phyloP scores from a whole-genome alignment of 1,284 basidiomycete genomes.

The Puccinia brachypodii region DNA sequence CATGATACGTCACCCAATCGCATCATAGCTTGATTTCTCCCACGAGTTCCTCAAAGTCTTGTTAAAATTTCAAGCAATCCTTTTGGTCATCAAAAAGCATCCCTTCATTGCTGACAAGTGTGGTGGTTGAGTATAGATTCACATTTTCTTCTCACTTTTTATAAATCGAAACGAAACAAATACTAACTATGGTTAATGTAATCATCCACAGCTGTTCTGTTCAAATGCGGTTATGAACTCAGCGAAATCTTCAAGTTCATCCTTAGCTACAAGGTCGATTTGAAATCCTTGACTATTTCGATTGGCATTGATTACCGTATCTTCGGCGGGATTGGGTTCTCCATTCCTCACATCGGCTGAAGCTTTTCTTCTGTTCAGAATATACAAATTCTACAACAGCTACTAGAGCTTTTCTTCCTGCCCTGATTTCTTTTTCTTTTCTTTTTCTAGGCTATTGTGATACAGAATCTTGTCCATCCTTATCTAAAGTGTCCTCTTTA shows the following conservation, averaged over 20 bases:
- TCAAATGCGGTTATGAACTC: conserved; percentile 1
- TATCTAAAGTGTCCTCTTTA: not conserved
- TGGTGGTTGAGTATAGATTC: not conserved
- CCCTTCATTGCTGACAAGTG: not conserved
- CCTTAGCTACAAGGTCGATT: conserved; percentile 10
- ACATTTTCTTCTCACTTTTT: not conserved
- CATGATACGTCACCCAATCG: not conserved
- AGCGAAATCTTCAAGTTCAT: conserved; percentile 21
- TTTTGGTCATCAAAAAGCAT: not conserved
- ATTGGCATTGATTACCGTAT: conserved; percentile 17
- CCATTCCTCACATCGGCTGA: not conserved
- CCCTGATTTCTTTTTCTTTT: too few relatives aligned
- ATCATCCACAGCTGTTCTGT: not conserved
- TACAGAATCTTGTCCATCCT: not conserved
- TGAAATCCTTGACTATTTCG: not conserved
- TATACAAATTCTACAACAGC: too few relatives aligned
- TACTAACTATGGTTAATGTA: not conserved
- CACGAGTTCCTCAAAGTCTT: conserved; percentile 8
- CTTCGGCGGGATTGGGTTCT: conserved; percentile 14
- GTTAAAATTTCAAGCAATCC: conserved; percentile 22
- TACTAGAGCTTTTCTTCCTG: too few relatives aligned
- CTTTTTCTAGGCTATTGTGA: not conserved
- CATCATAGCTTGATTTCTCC: not conserved
- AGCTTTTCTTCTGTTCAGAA: too few relatives aligned
- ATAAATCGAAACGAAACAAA: not conserved